Percentiles rank a stretch among this genome's conserved stretches.
Conservation (phyloP, 2,329 filamentous ascomycete genomes). For the Fusarium graminum region DNA sequence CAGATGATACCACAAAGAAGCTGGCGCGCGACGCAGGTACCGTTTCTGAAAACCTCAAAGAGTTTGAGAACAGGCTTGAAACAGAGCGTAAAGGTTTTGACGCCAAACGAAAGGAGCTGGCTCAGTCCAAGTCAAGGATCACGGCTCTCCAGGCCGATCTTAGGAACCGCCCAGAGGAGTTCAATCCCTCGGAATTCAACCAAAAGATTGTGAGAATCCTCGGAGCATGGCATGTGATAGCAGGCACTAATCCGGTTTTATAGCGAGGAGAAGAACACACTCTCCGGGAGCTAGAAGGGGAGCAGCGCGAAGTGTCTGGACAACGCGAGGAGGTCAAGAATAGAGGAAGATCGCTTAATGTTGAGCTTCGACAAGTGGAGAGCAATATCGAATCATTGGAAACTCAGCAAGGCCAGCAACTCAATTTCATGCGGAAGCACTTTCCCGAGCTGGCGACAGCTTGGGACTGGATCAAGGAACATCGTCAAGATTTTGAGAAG, state of each 20-base stretch:
- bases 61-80: constrained; percentile 60
- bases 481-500: constrained; percentile 77
- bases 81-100: constrained; percentile 65
- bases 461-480: constrained; percentile 85
- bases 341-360: constrained; percentile 58
- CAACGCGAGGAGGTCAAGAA: constrained; percentile 60
- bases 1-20: constrained; percentile 65
- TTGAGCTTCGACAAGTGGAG: constrained; percentile 57
- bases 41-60: constrained; percentile 57
- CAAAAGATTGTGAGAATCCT: constrained; percentile 72
- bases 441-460: constrained; percentile 75
- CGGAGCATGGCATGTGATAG: background rate
- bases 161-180: constrained; percentile 72
- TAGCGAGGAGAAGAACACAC: constrained; percentile 73
- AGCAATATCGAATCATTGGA: constrained; percentile 71
- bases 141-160: constrained; percentile 72
- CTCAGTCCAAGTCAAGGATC: constrained; percentile 68
- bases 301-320: constrained; percentile 53
- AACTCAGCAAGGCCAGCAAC: constrained; percentile 80
- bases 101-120: constrained; percentile 65
- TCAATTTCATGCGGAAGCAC: constrained; percentile 71
- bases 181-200: constrained; percentile 79
- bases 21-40: constrained; percentile 56
- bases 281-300: constrained; percentile 64
- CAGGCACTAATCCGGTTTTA: constrained; percentile 44